Conservation (phyloP, 2,329 filamentous ascomycete genomes). For the Microdochium paspali region DNA sequence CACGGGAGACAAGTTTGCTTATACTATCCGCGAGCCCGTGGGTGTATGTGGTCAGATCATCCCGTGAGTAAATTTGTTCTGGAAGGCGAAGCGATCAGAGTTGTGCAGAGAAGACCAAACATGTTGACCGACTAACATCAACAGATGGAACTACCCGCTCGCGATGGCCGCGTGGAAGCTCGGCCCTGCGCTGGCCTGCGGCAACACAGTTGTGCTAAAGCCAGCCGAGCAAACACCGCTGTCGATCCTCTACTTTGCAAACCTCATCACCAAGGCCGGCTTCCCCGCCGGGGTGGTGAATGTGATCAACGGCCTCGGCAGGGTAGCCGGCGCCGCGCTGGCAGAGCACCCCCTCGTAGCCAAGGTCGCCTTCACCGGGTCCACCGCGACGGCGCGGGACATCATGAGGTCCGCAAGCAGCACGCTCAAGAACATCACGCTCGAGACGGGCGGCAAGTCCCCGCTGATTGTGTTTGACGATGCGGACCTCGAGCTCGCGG, state of each 20-base stretch:
- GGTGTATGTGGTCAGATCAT: constrained; percentile 57
- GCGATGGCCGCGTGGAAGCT: constrained; percentile 1
- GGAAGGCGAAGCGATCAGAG: background rate
- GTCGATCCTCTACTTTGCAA: background rate
- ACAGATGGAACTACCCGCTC: constrained; percentile 14
- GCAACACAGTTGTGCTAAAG: background rate
- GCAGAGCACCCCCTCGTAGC: background rate
- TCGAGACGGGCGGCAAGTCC: background rate
- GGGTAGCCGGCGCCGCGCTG: background rate
- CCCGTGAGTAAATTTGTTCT: constrained; percentile 57
- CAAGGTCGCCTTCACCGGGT: background rate
- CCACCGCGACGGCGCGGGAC: background rate
- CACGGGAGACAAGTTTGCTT: constrained; percentile 50
- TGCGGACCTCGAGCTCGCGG: background rate
- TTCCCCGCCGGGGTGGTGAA: background rate
- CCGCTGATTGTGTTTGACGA: background rate
- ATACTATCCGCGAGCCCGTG: constrained; percentile 55
- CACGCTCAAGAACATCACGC: background rate
- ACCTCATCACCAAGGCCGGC: background rate
- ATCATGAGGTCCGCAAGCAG: background rate
- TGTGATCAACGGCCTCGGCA: background rate
- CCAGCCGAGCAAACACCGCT: constrained; percentile 1
- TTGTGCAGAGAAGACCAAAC: background rate
- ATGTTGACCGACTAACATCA: constrained; percentile 35
- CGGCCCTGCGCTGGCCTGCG: background rate